A percentile compares a stretch with the other conserved stretches of the same genome.
These are phyloP conservation scores for Alternaria brassicae DNA, from an alignment of 2,329 filamentous ascomycete species.

Conservation along the genomic window DNA sequence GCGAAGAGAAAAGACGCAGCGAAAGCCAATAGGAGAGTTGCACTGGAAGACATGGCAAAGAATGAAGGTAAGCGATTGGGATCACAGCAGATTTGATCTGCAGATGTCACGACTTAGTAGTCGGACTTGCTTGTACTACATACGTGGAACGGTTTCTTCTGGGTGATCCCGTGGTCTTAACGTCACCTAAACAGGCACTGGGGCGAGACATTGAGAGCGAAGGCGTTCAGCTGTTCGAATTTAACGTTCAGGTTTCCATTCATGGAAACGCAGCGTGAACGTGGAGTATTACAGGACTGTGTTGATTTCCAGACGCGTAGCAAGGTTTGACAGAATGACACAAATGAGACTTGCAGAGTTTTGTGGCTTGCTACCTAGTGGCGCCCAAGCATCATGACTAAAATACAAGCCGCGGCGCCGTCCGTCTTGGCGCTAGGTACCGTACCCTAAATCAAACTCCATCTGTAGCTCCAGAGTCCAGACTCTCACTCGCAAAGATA, in stretches of 20 bases:
- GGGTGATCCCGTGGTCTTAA: not conserved
- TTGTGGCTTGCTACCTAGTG: slow-evolving; percentile 6
- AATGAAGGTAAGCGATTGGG: not conserved
- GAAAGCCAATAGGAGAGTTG: not conserved
- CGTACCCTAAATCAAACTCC: not conserved
- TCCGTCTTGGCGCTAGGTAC: not conserved
- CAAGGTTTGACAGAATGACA: not conserved
- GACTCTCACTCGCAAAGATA: not conserved
- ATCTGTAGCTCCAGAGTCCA: not conserved
- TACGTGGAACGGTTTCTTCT: not conserved
- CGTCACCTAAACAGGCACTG: not conserved
- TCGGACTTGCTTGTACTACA: not conserved
- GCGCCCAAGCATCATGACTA: not conserved
- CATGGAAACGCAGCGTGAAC: not conserved
- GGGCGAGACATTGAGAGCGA: not conserved
- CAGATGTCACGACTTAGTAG: not conserved
- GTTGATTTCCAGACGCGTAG: not conserved
- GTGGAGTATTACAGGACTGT: not conserved
- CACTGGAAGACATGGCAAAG: not conserved
- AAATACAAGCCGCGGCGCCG: not conserved
- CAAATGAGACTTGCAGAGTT: not conserved
- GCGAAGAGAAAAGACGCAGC: not conserved
- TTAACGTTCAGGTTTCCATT: not conserved
- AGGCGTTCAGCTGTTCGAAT: not conserved
- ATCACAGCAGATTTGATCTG: not conserved